Percentiles rank a stretch among this genome's conserved stretches.
Evolutionary conservation across 225 moss, liverwort and hornwort species (phyloP).

Genomic region (Ulota crispa): DNA sequence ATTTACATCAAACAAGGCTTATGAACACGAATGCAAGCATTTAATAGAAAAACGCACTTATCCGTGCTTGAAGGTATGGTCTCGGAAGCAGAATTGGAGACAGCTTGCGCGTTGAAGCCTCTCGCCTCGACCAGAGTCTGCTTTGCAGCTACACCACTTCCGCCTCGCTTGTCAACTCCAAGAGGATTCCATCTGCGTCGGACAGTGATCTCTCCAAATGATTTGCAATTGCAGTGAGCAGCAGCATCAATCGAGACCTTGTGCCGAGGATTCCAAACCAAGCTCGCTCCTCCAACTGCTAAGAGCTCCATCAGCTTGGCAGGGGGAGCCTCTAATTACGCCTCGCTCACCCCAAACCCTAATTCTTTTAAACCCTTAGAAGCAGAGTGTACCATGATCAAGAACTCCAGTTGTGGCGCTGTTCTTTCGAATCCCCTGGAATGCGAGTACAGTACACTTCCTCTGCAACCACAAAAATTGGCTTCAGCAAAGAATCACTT

Average conservation of each 20-base stretch:
- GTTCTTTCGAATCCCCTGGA: background rate
- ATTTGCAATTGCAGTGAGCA: constrained; percentile 11
- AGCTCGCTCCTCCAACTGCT: constrained; percentile 21
- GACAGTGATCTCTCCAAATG: background rate
- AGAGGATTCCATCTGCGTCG: constrained; percentile 12
- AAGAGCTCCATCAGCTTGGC: constrained; percentile 27
- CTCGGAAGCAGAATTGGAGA: constrained; percentile 13
- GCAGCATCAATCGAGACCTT: background rate
- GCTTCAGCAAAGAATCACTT: background rate
- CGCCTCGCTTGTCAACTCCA: background rate
- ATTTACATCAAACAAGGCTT: background rate
- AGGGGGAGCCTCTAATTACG: background rate
- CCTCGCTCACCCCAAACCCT: constrained; percentile 2
- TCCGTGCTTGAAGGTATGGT: constrained; percentile 1
- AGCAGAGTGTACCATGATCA: constrained; percentile 7
- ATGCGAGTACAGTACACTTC: background rate
- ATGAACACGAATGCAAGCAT: background rate
- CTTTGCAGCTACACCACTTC: background rate
- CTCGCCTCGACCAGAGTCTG: constrained; percentile 15
- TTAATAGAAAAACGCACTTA: constrained; percentile 7
- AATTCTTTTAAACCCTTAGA: constrained; percentile 17
- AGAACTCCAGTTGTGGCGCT: background rate
- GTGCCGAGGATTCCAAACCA: constrained; percentile 29
- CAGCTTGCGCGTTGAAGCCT: constrained; percentile 15
- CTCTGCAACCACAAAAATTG: background rate